Percentiles rank a stretch among this genome's conserved stretches.
Conservation (phyloP, 371 early-diverging fungal genomes). For the Mortierella sp. region DNA sequence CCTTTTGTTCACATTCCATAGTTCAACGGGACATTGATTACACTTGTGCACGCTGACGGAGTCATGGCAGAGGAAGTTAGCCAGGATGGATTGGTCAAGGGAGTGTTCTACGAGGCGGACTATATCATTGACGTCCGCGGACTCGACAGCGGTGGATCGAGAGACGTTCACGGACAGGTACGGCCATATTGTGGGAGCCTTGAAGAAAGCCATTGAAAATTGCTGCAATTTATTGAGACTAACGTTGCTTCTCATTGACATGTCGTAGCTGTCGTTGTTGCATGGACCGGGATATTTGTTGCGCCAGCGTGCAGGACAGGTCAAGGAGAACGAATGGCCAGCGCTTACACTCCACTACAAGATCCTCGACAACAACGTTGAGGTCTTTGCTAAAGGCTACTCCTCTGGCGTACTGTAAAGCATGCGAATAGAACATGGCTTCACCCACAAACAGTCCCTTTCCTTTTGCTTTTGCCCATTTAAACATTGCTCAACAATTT, state of each 20-base stretch:
- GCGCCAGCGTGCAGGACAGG: slow-evolving; percentile 46
- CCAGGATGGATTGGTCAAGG: slow-evolving; percentile 69
- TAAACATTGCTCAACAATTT: background rate
- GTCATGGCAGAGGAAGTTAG: slow-evolving; percentile 64
- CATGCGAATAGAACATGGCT: background rate
- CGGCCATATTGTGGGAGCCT: background rate
- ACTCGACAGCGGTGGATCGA: slow-evolving; percentile 73
- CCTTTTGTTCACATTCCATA: background rate
- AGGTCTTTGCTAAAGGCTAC: slow-evolving; percentile 79
- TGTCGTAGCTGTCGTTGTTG: slow-evolving; percentile 61
- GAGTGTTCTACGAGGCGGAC: slow-evolving; percentile 64
- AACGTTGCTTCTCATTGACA: background rate
- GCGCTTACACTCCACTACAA: slow-evolving; percentile 71
- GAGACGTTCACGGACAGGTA: slow-evolving; percentile 80
- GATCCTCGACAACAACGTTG: slow-evolving; percentile 75
- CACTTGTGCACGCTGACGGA: slow-evolving; percentile 74
- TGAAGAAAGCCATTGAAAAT: background rate
- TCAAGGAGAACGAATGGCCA: slow-evolving; percentile 56
- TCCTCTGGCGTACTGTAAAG: slow-evolving; percentile 57
- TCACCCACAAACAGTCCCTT: background rate
- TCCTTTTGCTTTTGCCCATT: background rate
- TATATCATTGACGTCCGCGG: slow-evolving; percentile 71
- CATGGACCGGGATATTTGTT: slow-evolving; percentile 63
- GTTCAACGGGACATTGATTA: slow-evolving; percentile 70
- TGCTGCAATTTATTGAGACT: background rate